Percentiles rank a stretch among this genome's conserved stretches.
phyloP scores from a whole-genome alignment of 768 basidiomycete genomes.

The Hemileccinum impolitum region DNA sequence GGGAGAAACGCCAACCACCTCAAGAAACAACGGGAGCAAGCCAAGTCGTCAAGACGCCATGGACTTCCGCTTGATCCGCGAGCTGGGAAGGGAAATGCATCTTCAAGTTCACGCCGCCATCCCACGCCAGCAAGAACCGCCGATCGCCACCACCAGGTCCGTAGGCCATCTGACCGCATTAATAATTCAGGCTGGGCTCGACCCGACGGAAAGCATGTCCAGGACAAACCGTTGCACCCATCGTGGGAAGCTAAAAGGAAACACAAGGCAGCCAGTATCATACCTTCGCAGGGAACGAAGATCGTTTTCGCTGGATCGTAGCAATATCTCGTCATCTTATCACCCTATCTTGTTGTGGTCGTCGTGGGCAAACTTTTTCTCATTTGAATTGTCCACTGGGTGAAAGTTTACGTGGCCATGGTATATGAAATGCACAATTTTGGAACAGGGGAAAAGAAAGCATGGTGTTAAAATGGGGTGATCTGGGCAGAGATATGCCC shows the following conservation, averaged over 20 bases:
- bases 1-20: slow-evolving; percentile 90
- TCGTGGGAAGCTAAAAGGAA: slow-evolving; percentile 95
- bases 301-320: slow-evolving; percentile 51
- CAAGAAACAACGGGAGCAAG: slow-evolving; percentile 48
- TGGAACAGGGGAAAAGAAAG: too few species aligned
- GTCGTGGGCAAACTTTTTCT: neutral
- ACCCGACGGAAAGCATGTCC: slow-evolving; percentile 3
- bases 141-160: neutral
- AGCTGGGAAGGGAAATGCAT: slow-evolving; percentile 12
- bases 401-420: neutral
- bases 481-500: neutral
- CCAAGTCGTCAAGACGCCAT: slow-evolving; percentile 12
- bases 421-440: neutral
- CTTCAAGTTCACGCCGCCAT: neutral
- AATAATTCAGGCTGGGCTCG: neutral
- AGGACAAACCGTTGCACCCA: slow-evolving; percentile 64
- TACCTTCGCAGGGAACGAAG: slow-evolving; percentile 79
- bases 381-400: neutral
- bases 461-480: neutral
- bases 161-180: neutral
- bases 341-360: neutral
- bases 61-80: slow-evolving; percentile 15
- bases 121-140: neutral
- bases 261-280: slow-evolving; percentile 60
- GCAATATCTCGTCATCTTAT: slow-evolving; percentile 1